phyloP scores from a whole-genome alignment of 192 early-diverging fungal species.

The Entomortierella beljakovae region DNA sequence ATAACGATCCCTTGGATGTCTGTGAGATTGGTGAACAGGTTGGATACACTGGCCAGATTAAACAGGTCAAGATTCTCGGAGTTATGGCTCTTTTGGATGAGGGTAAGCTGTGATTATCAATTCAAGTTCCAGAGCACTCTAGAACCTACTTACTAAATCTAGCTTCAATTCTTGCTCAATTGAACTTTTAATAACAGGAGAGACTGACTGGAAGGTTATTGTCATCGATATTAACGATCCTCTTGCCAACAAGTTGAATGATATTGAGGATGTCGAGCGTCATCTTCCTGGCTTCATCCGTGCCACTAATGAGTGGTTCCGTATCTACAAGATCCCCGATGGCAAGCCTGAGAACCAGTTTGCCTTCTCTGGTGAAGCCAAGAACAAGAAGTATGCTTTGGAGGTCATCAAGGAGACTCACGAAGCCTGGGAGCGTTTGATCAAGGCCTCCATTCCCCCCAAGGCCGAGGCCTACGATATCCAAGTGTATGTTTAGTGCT shows the following conservation, averaged over 20 bases:
- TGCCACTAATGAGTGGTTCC: slow-evolving; percentile 99
- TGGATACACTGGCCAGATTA: slow-evolving; percentile 93
- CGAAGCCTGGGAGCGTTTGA: slow-evolving; percentile 93
- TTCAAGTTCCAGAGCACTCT: neutral
- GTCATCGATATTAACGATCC: slow-evolving; percentile 99
- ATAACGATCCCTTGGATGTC: slow-evolving; percentile 98
- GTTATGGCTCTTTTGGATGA: slow-evolving; percentile 99
- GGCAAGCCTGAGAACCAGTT: slow-evolving; percentile 99
- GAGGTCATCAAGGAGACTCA: slow-evolving; percentile 93
- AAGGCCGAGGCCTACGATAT: slow-evolving; percentile 83
- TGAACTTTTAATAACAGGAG: slow-evolving; percentile 54
- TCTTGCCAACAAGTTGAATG: slow-evolving; percentile 95
- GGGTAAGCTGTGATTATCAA: slow-evolving; percentile 58
- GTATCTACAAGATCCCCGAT: slow-evolving; percentile 99
- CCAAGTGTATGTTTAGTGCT: slow-evolving; percentile 64
- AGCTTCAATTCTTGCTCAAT: neutral
- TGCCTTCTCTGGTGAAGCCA: slow-evolving; percentile 93
- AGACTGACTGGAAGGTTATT: slow-evolving; percentile 99
- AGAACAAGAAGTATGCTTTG: slow-evolving; percentile 90
- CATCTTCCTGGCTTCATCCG: slow-evolving; percentile 96
- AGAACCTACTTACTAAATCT: neutral
- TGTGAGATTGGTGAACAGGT: slow-evolving; percentile 98
- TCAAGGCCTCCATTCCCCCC: slow-evolving; percentile 70
- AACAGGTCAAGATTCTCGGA: slow-evolving; percentile 99
- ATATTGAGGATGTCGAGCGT: slow-evolving; percentile 99